These are phyloP conservation scores for Meyerozyma smithsonii DNA, from an alignment of 1,139 yeast species.

Conservation along the genomic window DNA sequence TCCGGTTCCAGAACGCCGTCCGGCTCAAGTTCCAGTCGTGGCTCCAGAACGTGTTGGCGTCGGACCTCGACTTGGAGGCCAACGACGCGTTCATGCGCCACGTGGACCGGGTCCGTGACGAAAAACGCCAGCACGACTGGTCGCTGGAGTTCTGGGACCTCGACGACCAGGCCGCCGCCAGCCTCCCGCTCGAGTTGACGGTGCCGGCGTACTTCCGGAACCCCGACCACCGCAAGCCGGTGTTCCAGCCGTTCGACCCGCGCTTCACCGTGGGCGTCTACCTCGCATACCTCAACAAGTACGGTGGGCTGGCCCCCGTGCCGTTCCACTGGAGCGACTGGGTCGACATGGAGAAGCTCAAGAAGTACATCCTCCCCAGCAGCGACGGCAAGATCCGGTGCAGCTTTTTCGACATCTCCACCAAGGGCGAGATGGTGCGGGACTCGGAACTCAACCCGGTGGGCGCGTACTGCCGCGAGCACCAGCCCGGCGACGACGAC, in stretches of 20 bases:
- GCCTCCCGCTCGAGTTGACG: constrained; percentile 14
- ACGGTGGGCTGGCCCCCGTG: constrained; percentile 6
- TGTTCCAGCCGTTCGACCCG: constrained; percentile 19
- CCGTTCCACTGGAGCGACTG: constrained; percentile 44
- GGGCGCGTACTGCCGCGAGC: constrained; percentile 21
- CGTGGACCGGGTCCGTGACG: constrained; percentile 12
- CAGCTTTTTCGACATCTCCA: constrained; percentile 8
- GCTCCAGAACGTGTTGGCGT: constrained; percentile 17
- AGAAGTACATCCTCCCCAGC: constrained; percentile 20
- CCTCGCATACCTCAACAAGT: constrained; percentile 4
- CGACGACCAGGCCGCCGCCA: constrained; percentile 9
- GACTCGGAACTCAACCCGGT: constrained; percentile 15
- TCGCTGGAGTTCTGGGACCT: constrained; percentile 26
- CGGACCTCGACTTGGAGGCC: constrained; percentile 17
- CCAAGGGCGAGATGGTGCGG: constrained; percentile 12
- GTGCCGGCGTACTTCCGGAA: constrained; percentile 17
- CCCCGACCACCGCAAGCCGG: constrained; percentile 9
- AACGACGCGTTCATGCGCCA: constrained; percentile 14
- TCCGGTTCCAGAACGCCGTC: constrained; percentile 9
- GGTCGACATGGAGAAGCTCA: constrained; percentile 30
- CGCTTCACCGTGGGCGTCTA: constrained; percentile 19
- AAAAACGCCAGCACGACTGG: constrained; percentile 16
- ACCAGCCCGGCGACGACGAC: too few relatives aligned
- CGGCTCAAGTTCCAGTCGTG: constrained; percentile 16
- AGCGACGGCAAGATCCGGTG: constrained; percentile 7